Base-by-base conservation (phyloP, 805 yeast genomes). In the Barnettozyma sucrosica region DNA sequence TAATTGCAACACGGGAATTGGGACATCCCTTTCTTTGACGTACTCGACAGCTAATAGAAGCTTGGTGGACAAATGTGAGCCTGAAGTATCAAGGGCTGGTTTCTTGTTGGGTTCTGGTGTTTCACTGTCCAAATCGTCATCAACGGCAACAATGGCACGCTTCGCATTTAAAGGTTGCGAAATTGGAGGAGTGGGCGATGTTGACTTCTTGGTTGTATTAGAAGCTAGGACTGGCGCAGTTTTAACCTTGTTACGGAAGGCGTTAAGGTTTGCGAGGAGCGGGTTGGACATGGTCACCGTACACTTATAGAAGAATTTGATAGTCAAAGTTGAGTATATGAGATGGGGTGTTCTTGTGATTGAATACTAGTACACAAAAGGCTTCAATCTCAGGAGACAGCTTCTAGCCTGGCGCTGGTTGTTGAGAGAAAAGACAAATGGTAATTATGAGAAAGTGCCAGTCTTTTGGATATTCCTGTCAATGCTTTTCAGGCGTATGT, bases 31-130 rank as follows among this genome's bases (percentile, higher is more conserved):
- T 66, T 66, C 68, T 59, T 89, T 90, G 51, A 93, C 81, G 62
- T 81, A 86, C 62, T 93, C 98, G 18, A 93, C 93, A 1, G 98
- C 97, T 62, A 89, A 79, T 59, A 88, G 83, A 46, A 93, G 73
- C 63, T 89, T 88, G 4, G 97, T 90, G 5, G 96, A 86, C 48
- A 85, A 75, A 63, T 87, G 95, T 55, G 86, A 54, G 1, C 63
- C 62, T 5, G 55, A 37, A 5, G 53, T 33, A 18, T 57, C 60
- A 2, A 60, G 51, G 3, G 67, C 64, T 6, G 72, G 71, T 30
- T 59, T 64, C 43, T 58, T 56, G 16, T 23, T 32, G 20, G 18
- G 7, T 38, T 21, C 44, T 25, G 25, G 51, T 48, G 5, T 57
- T 57, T 18, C 51, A 48, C 7, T 54, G 57, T 55, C 56, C 14